A percentile compares a stretch with the other conserved stretches of the same genome.
Conservation (phyloP, 306 rosid species). For the Malus sylvestris region DNA sequence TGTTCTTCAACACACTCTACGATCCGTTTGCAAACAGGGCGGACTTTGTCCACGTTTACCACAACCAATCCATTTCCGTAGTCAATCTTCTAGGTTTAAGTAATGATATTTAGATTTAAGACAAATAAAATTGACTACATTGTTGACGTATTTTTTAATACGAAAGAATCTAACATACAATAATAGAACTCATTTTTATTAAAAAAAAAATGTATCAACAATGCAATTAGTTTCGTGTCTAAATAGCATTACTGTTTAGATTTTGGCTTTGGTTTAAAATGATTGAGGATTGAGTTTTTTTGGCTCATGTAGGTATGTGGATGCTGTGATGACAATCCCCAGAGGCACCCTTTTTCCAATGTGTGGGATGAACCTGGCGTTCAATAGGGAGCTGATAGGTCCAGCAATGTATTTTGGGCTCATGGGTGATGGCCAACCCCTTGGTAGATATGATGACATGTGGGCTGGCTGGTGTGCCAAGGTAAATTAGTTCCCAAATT, state of each 20-base stretch:
- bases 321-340: constrained; percentile 42
- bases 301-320: constrained; percentile 23
- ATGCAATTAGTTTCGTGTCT: background rate
- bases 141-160: too few relatives aligned
- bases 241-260: background rate
- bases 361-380: constrained; percentile 52
- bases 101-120: background rate
- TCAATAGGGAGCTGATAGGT: constrained; percentile 37
- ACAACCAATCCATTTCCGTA: background rate
- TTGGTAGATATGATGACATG: constrained; percentile 45
- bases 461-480: constrained; percentile 50
- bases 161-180: background rate
- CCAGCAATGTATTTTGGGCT: constrained; percentile 52
- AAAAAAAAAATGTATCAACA: background rate
- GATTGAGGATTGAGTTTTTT: constrained; percentile 2
- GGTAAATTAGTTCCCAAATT: constrained; percentile 9
- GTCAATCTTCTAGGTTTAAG: background rate
- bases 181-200: too few relatives aligned
- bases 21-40: constrained; percentile 46
- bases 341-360: constrained; percentile 40
- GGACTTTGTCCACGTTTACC: constrained; percentile 48
- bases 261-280: background rate
- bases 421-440: constrained; percentile 47
- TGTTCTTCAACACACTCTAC: constrained; percentile 37
- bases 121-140: too few relatives aligned